A percentile compares a stretch with the other conserved stretches of the same genome.
Evolutionary conservation across 306 rosid genomes (phyloP).

Genomic region (Ammopiptanthus mongolicus): DNA sequence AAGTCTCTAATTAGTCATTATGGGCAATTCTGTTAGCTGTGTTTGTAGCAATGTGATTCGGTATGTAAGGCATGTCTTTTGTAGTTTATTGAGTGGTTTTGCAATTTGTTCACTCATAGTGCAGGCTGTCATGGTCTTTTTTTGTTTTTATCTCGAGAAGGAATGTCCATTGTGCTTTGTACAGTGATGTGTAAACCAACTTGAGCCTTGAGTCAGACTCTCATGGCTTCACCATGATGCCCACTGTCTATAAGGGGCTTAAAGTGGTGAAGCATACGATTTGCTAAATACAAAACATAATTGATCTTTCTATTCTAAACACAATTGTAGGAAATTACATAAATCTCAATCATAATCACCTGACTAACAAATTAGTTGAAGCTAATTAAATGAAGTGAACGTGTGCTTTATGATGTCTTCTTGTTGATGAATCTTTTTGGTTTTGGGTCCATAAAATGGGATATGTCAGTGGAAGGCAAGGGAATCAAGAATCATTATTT

Average conservation of each 20-base stretch:
- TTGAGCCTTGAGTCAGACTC: conserved; percentile 27
- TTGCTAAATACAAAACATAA: not conserved
- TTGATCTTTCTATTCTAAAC: not conserved
- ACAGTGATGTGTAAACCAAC: conserved; percentile 16
- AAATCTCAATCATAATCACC: not conserved
- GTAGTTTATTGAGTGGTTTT: conserved; percentile 29
- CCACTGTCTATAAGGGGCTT: not conserved
- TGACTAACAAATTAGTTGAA: not conserved
- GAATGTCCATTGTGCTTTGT: conserved; percentile 24
- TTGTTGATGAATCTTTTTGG: too few relatives aligned
- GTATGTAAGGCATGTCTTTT: conserved; percentile 35
- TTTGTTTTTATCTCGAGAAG: conserved; percentile 35
- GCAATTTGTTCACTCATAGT: conserved; percentile 32
- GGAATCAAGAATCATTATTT: too few relatives aligned
- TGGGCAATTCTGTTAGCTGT: conserved; percentile 36
- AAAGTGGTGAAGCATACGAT: not conserved
- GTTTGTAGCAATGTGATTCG: conserved; percentile 26
- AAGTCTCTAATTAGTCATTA: conserved; percentile 30
- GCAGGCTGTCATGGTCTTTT: conserved; percentile 37
- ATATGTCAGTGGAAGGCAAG: too few relatives aligned
- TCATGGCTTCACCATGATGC: conserved; percentile 10
- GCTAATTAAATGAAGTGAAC: not conserved
- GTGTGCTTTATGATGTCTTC: not conserved
- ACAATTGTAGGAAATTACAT: not conserved
- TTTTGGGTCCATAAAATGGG: too few relatives aligned